Evolutionary conservation across 495 filamentous ascomycete genomes (phyloP), one percentile per base, ranked within the genome.

Genomic region (Penicillium fimorum): DNA sequence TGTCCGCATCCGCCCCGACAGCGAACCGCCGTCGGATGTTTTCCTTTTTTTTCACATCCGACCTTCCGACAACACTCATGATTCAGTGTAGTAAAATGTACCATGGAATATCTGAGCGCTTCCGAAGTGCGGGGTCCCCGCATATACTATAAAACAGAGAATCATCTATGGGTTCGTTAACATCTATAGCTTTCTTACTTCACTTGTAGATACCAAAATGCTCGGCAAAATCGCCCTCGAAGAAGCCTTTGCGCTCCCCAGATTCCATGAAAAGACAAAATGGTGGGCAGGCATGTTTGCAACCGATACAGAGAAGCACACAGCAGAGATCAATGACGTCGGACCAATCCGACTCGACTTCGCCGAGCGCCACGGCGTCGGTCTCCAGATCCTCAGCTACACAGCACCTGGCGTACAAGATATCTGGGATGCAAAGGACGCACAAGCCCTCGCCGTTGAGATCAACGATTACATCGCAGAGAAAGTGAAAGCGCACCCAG

Each of bases 391-490:
- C 30, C 73, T 85, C 6, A 82, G 78, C 0, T 76, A 83, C 29
- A 78, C 73, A 13, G 80, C 80, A 0, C 81, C 83, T 0, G 83
- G 84, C 22, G 71, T 79, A 0, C 84, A 87, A 59, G 84, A 82
- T 60, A 77, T 83, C 46, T 73, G 73, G 71, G 73, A 78, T 30
- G 63, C 73, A 1, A 69, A 58, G n/a, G 74, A 77, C 49, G 76
- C 76, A 10, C 73, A 78, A 27, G 68, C 68, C 0, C 64, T 79
- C 1, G 79, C 79, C 0, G 64, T 69, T 3, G 73, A 81, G 45
- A 79, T 79, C 22, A 87, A 87, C 60, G 79, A 86, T 63, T 83
- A 80, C 56, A 76, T 87, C 22, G 78, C 77, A 0, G 74, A 69
- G 42, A 66, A 80, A 57, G 77, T 85, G 43, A 68, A 72, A 24